Evolutionary conservation across 768 basidiomycete species (phyloP), one percentile per base, ranked within the genome.

Genomic region (Xerocomellus dryophilus): DNA sequence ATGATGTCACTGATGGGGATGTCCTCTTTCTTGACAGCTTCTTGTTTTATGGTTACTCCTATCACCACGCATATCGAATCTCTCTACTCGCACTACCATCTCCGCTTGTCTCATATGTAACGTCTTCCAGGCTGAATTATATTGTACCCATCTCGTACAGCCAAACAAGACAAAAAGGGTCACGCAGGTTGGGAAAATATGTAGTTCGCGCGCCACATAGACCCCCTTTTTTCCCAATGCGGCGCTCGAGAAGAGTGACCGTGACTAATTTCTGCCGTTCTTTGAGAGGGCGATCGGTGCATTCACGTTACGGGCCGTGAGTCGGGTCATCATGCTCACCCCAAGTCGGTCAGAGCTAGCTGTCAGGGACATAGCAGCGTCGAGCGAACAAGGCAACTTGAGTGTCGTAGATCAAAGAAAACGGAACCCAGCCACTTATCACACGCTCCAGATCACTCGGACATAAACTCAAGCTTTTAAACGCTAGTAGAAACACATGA

Each of bases 281-380:
- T 35, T 29, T 14, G 25, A 29, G 47, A 53, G 46, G 55, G 49
- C 36, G 50, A 61, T 62, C 56, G 60, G 47, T 47, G 36, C 5
- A 29, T 54, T 23, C 20, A 27, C 25, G 47, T 38, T 15, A 27
- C 27, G 8, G 27, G 8, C 27, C 27, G n/a, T n/a, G n/a, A n/a
- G 32, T 5, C 9, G 32, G 12, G 32, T 12, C 34, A 17, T 17
- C 34, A 7, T 35, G 7, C 34, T 35, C 34, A 35, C 34, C n/a
- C n/a, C n/a, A n/a, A n/a, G n/a, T 15, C 12, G 34, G 34, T 14
- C 32, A 12, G 34, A 17, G n/a, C 35, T 4, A 17, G 34, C 34
- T 14, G 34, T 34, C 32, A 14, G 34, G 34, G 15, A 14, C 15
- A 7, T 8, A 8, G 8, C 8, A 27, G 27, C 8, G 7, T 27